A percentile compares a stretch with the other conserved stretches of the same genome.
phyloP scores from a whole-genome alignment of 371 early-diverging fungal genomes.

The Mortierella sp. region DNA sequence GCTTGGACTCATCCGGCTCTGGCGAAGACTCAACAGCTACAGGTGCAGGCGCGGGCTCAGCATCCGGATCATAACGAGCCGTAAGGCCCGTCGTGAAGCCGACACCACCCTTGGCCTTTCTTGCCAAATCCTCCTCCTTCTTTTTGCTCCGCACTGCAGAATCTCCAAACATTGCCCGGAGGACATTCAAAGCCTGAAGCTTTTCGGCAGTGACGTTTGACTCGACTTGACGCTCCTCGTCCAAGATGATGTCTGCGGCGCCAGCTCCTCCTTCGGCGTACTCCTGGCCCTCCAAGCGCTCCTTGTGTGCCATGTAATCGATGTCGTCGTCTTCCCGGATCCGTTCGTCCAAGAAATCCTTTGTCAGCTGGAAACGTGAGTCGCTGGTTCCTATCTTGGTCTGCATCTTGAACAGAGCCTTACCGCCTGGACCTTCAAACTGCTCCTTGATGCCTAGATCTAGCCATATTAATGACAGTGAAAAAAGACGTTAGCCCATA shows the following conservation, averaged over 20 bases:
- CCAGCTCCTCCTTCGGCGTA: conserved; percentile 19
- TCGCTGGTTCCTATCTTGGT: conserved; percentile 66
- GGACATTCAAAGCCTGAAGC: conserved; percentile 64
- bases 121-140: conserved; percentile 39
- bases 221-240: conserved; percentile 64
- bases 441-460: conserved; percentile 69
- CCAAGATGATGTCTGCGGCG: conserved; percentile 48
- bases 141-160: conserved; percentile 59
- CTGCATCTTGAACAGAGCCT: conserved; percentile 66
- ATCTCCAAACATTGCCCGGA: conserved; percentile 72
- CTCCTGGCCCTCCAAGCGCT: conserved; percentile 26
- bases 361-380: conserved; percentile 70
- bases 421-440: conserved; percentile 71
- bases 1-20: not conserved
- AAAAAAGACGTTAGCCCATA: not conserved
- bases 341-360: conserved; percentile 63
- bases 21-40: not conserved
- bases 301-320: conserved; percentile 51
- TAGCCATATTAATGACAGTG: conserved; percentile 2
- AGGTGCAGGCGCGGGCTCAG: conserved; percentile 58
- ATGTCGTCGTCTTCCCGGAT: conserved; percentile 45
- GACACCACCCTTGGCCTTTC: conserved; percentile 43
- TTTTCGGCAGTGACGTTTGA: conserved; percentile 56
- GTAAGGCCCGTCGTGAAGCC: conserved; percentile 56
- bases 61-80: conserved; percentile 70